Evolutionary conservation across 192 early-diverging fungal species (phyloP), one percentile per base, ranked within the genome.

Genomic region (Coemansia reversa): DNA sequence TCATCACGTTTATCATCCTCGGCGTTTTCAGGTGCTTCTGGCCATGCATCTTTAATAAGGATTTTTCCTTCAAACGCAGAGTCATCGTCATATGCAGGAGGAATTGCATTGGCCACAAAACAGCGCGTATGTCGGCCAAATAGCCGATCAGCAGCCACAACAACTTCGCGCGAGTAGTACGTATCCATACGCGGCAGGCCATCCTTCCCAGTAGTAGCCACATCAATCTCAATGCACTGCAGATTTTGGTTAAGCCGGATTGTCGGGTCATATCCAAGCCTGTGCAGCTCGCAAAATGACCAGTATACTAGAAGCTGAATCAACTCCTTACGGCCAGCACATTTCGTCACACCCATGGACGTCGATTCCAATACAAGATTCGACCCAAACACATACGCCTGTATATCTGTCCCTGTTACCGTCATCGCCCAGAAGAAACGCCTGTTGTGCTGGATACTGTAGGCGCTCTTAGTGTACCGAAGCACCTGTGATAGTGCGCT

Each of bases 251-350:
- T 58, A 9, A 23, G 54, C 0, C 14, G 23, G 20, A 63, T 22
- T 5, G 18, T 63, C 27, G 51, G 62, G 16, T 63, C 62, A 24
- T 53, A 63, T 45, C 51, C 62, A 18, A 63, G 51, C 4, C 22
- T 19, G 23, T 63, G 50, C 1, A 32, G 23, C 8, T 20, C n/a
- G 51, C 62, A 63, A 5, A 54, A 39, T 9, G 47, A 63, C 62
- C 62, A 63, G 12, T 24, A 19, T 4, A 45, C 51, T 24, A 63
- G 62, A 4, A 63, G 51, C 62, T 20, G 39, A 24, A 63, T 50
- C 11, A 63, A 22, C 20, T 12, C 49, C 11, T 16, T 18, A 7
- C 51, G 27, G 2, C 62, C 62, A 5, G 32, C n/a, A 3, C 19
- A 2, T 3, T n/a, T 4, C 24, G 9, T 24, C 22, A 63, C 53